Conservation (phyloP, 805 yeast genomes). For the Nakazawaea holstii region DNA sequence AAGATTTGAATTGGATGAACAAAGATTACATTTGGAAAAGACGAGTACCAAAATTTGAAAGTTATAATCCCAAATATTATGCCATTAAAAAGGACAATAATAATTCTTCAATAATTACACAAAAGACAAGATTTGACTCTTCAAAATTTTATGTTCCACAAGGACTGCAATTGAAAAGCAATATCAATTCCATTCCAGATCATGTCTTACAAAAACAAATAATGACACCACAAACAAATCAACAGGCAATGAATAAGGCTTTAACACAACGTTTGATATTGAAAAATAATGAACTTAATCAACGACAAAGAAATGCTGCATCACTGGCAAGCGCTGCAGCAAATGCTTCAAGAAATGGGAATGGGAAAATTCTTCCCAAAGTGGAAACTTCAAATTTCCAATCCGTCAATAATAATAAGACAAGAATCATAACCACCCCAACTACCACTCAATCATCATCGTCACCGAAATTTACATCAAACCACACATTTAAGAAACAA, state of each 20-base stretch:
- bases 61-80: constrained; percentile 44
- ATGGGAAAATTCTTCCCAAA: background rate
- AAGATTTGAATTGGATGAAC: constrained; percentile 59
- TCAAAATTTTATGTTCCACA: constrained; percentile 2
- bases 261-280: constrained; percentile 25
- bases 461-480: background rate
- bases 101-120: background rate
- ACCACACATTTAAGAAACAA: background rate
- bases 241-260: constrained; percentile 27
- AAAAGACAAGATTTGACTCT: constrained; percentile 17
- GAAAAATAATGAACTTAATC: constrained; percentile 22
- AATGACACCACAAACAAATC: constrained; percentile 24
- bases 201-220: constrained; percentile 25
- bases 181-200: constrained; percentile 22
- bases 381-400: constrained; percentile 1
- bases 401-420: background rate
- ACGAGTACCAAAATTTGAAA: constrained; percentile 62
- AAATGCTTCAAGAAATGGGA: constrained; percentile 16
- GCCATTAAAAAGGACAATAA: background rate
- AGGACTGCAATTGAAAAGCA: constrained; percentile 16
- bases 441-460: background rate
- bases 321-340: constrained; percentile 15
- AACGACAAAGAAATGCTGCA: constrained; percentile 16
- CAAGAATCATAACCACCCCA: constrained; percentile 2
- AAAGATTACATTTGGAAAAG: constrained; percentile 63